Conservation (phyloP, 768 basidiomycete genomes). For the Termitomyces heimii region DNA sequence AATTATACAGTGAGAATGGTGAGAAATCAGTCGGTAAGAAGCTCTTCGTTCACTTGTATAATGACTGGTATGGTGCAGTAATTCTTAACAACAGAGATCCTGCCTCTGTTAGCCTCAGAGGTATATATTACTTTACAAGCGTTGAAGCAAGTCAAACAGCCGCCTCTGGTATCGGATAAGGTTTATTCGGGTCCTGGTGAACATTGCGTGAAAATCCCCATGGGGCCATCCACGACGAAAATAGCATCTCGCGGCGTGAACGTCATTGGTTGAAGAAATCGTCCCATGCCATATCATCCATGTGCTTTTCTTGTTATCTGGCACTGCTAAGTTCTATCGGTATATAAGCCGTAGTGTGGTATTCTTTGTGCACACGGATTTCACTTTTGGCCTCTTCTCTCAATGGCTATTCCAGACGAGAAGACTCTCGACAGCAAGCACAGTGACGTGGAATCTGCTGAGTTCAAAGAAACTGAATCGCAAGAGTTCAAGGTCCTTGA, state of each 20-base stretch:
- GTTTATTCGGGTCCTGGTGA: neutral
- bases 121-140: no score
- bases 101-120: neutral
- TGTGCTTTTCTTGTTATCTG: neutral
- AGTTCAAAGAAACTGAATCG: constrained; percentile 16
- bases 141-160: neutral
- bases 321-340: neutral
- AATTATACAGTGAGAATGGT: neutral
- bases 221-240: neutral
- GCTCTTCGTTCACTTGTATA: neutral
- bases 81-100: neutral
- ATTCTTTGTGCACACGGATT: neutral
- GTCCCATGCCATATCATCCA: neutral
- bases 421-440: constrained; percentile 22
- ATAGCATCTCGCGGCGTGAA: neutral
- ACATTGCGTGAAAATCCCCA: neutral
- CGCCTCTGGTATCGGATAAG: neutral
- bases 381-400: neutral
- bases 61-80: neutral
- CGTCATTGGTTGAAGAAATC: neutral
- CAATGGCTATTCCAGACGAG: constrained; percentile 16
- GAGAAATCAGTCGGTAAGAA: neutral
- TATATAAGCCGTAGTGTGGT: neutral
- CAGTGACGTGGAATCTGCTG: constrained; percentile 28
- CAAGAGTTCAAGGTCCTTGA: constrained; percentile 27